These are phyloP conservation scores for Trichoderma asperellum DNA, from an alignment of 2,329 filamentous ascomycete genomes.

Conservation along the genomic window DNA sequence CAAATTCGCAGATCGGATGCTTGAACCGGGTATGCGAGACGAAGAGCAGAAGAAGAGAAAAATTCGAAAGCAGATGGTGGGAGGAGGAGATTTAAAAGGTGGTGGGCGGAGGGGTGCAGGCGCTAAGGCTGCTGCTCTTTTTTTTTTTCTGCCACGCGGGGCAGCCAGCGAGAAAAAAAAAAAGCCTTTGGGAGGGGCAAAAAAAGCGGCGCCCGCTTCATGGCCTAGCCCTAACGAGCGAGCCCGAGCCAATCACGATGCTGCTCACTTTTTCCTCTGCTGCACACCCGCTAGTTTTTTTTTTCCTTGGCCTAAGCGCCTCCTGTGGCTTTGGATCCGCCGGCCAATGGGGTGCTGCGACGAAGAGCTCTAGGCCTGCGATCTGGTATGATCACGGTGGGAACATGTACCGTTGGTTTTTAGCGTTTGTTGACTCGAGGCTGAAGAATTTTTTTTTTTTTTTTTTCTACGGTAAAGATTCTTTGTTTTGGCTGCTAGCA, in stretches of 20 bases:
- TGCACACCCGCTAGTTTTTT: slow-evolving; percentile 22
- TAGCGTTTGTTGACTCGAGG: background rate
- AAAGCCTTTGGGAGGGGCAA: slow-evolving; percentile 25
- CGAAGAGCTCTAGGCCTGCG: slow-evolving; percentile 20
- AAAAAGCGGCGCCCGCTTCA: slow-evolving; percentile 10
- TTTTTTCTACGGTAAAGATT: background rate
- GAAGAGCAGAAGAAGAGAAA: slow-evolving; percentile 46
- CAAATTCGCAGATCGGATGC: slow-evolving; percentile 50
- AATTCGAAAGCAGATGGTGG: slow-evolving; percentile 43
- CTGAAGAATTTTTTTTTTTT: background rate
- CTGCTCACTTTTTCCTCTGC: background rate
- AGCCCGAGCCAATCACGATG: slow-evolving; percentile 8
- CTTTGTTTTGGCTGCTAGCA: background rate
- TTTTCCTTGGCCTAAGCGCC: slow-evolving; percentile 19
- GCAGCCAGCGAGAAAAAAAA: slow-evolving; percentile 35
- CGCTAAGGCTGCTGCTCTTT: slow-evolving; percentile 31
- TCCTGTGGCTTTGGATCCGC: slow-evolving; percentile 3
- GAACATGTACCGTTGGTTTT: background rate
- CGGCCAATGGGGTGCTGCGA: slow-evolving; percentile 10
- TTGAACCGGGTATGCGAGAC: slow-evolving; percentile 52
- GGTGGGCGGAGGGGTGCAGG: slow-evolving; percentile 35
- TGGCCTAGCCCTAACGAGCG: slow-evolving; percentile 43
- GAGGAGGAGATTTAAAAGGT: slow-evolving; percentile 47
- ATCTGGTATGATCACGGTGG: slow-evolving; percentile 20
- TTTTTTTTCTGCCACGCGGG: slow-evolving; percentile 23